Evolutionary conservation across 2,329 filamentous ascomycete genomes (phyloP).

Genomic region (Colletotrichum sp.): DNA sequence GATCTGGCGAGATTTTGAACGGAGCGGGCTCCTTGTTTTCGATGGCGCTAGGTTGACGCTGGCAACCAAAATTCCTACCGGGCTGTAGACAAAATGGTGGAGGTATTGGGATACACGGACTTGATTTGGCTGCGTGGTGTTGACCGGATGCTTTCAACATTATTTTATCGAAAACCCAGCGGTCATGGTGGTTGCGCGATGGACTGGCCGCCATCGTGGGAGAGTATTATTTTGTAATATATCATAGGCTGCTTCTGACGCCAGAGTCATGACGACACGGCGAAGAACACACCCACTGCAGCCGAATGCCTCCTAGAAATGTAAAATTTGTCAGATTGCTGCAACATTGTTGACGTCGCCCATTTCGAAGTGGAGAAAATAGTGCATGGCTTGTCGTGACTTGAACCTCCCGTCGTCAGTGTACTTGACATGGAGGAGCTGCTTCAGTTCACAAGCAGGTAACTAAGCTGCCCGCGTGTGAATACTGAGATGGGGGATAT

Average conservation of each 20-base stretch:
- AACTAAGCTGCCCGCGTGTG: neutral
- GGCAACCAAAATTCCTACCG: neutral
- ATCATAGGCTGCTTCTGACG: neutral
- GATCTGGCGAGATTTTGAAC: constrained; percentile 29
- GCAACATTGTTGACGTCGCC: neutral
- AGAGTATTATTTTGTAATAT: neutral
- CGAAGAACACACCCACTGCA: neutral
- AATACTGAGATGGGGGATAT: neutral
- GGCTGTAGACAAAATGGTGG: neutral
- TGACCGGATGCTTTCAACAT: neutral
- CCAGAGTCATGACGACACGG: neutral
- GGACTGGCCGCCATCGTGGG: neutral
- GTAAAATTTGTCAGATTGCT: neutral
- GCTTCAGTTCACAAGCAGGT: neutral
- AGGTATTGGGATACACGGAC: neutral
- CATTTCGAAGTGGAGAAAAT: neutral
- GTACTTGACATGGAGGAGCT: neutral
- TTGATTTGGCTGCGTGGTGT: neutral
- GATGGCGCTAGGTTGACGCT: neutral
- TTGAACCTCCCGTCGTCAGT: neutral
- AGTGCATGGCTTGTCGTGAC: neutral
- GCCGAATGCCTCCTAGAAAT: neutral
- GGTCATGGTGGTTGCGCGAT: neutral
- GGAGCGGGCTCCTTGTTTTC: neutral
- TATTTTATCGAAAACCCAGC: neutral